Conservation (phyloP, 805 yeast species). For the Metschnikowia baotianmanensis region DNA sequence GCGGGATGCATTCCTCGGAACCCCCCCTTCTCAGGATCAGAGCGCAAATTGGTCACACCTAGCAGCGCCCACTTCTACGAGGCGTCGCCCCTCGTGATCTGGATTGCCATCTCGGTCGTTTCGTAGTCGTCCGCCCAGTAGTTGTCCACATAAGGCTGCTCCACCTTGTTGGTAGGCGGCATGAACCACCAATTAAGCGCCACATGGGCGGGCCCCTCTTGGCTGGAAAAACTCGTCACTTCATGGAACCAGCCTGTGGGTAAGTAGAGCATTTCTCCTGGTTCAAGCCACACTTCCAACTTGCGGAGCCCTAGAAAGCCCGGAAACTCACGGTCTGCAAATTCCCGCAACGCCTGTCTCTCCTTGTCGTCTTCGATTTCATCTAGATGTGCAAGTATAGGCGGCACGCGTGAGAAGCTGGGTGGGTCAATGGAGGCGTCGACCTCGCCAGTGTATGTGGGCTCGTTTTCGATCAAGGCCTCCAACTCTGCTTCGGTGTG, state of each 20-base stretch:
- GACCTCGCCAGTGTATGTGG: constrained; percentile 2
- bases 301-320: constrained; percentile 42
- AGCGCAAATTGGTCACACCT: too few relatives aligned
- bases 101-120: constrained; percentile 36
- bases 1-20: too few relatives aligned
- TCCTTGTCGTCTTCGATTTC: constrained; percentile 38
- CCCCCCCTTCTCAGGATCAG: too few relatives aligned
- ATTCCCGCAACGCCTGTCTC: constrained; percentile 27
- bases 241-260: constrained; percentile 87
- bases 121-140: constrained; percentile 56
- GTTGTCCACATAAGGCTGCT: constrained; percentile 42
- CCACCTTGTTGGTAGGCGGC: constrained; percentile 49
- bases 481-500: constrained; percentile 9
- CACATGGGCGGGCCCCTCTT: constrained; percentile 42
- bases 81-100: constrained; percentile 5
- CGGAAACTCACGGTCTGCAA: constrained; percentile 48
- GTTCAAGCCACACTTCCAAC: constrained; percentile 47
- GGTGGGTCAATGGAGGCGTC: constrained; percentile 52
- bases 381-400: constrained; percentile 58
- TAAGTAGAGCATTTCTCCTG: constrained; percentile 66
- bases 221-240: constrained; percentile 59
- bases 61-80: too few relatives aligned
- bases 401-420: constrained; percentile 64
- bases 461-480: constrained; percentile 12
- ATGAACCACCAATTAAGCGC: constrained; percentile 76